Evolutionary conservation across 352 stramenopile species (phyloP), one percentile per base, ranked within the genome.

Genomic region (Aphanomyces invadans): DNA sequence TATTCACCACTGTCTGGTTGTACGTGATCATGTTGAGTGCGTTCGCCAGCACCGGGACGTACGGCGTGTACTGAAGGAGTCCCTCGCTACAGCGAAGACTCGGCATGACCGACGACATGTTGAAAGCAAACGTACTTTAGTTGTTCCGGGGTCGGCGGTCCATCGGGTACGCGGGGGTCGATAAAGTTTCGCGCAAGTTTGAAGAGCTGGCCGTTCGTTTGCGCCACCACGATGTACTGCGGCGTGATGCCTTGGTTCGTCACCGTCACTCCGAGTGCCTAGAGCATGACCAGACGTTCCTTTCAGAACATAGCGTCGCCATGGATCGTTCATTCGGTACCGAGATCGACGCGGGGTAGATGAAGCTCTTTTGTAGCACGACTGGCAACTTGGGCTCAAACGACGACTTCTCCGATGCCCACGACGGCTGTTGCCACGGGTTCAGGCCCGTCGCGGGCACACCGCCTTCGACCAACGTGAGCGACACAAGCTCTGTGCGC

Each of bases 311-410:
- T n/a, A n/a, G n/a, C n/a, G n/a, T n/a, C n/a, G n/a, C n/a, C n/a
- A n/a, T n/a, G n/a, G n/a, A n/a, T n/a, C n/a, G 23, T 60, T 55
- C n/a, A 46, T 5, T 12, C 2, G 26, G 36, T 69, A 88, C 89
- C 69, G 75, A 71, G 45, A 99, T 88, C 61, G 84, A 77, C 21
- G 91, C 89, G 11, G 92, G 83, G 59, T 98, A 88, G 63, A 95
- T 90, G 74, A 96, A 99, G 36, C 87, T 97, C 73, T 98, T 97
- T 72, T 97, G 87, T 9, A 99, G 79, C 44, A 99, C 89, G 36
- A 97, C 95, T 4, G 91, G 88, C 5, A 75, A 70, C 69, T 84
- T 76, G 51, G 84, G 72, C 80, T 96, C 91, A 69, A 97, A 97
- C 53, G 95, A 97, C 23, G 91, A 98, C 48, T 97, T 95, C 32